These are phyloP conservation scores for Capsicum rhomboideum DNA, from an alignment of 257 asterid species.

Conservation along the genomic window DNA sequence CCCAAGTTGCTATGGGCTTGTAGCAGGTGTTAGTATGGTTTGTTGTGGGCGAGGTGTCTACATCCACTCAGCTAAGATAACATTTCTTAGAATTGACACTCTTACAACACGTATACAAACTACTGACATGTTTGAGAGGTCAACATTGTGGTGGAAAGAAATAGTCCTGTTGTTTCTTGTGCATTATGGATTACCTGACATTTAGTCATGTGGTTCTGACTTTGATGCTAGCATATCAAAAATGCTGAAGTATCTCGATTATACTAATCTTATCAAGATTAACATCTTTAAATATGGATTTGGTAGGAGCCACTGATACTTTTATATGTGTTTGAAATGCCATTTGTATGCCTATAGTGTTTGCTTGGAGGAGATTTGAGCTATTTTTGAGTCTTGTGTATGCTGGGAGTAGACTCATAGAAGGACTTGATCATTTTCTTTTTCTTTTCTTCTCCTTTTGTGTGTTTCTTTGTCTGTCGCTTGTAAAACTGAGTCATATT, in stretches of 20 bases:
- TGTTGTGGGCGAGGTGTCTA: not conserved
- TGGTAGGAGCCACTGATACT: not conserved
- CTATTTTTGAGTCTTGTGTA: not conserved
- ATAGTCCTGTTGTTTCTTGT: not conserved
- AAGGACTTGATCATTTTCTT: not conserved
- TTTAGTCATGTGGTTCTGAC: not conserved
- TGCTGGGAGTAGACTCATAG: not conserved
- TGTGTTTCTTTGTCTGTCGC: not conserved
- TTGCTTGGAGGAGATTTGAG: not conserved
- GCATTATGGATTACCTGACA: not conserved
- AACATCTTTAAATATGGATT: not conserved
- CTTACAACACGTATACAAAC: not conserved
- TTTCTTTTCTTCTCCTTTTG: not conserved
- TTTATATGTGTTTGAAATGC: not conserved
- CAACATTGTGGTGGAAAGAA: not conserved
- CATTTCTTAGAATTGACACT: not conserved
- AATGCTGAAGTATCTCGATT: not conserved
- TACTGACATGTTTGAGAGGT: not conserved
- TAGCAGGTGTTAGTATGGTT: not conserved
- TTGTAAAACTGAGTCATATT: not conserved
- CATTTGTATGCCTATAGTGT: not conserved
- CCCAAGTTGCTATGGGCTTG: not conserved
- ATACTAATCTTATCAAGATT: not conserved
- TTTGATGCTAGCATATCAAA: not conserved
- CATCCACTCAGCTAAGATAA: not conserved